phyloP scores from a whole-genome alignment of 108 stramenopile genomes.

The Fistulifera pelliculosa region DNA sequence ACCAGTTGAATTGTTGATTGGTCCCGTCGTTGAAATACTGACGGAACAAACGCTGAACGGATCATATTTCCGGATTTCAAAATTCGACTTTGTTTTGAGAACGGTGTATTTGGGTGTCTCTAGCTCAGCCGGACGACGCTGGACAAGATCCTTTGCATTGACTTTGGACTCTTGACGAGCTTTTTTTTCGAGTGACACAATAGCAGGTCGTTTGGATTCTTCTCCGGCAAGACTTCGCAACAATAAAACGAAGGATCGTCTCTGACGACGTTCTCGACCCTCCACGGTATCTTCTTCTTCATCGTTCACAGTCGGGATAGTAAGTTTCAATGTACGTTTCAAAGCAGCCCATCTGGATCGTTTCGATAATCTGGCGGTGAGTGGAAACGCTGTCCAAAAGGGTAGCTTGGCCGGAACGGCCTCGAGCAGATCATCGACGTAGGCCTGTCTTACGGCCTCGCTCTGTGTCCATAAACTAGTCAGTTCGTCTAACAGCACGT shows the following conservation, averaged over 20 bases:
- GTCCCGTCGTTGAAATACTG: slow-evolving; percentile 42
- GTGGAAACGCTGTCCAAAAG: slow-evolving; percentile 27
- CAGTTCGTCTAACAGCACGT: no score
- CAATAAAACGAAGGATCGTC: slow-evolving; percentile 37
- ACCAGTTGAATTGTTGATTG: slow-evolving; percentile 39
- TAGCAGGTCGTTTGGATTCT: slow-evolving; percentile 13
- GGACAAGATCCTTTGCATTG: slow-evolving; percentile 23
- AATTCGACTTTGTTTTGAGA: slow-evolving; percentile 20
- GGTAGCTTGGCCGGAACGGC: slow-evolving; percentile 19
- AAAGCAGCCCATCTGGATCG: slow-evolving; percentile 38
- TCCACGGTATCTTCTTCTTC: slow-evolving; percentile 13
- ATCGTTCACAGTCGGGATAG: slow-evolving; percentile 25
- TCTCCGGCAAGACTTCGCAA: slow-evolving; percentile 11
- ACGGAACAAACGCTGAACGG: slow-evolving; percentile 71
- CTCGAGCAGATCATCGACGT: slow-evolving; percentile 4
- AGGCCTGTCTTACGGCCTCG: no score
- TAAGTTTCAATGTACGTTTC: slow-evolving; percentile 32
- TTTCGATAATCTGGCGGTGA: slow-evolving; percentile 30
- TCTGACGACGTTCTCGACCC: slow-evolving; percentile 17
- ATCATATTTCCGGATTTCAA: slow-evolving; percentile 76
- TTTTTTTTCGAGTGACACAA: slow-evolving; percentile 25
- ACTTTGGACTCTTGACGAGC: slow-evolving; percentile 22
- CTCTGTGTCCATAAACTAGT: no score
- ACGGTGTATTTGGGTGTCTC: slow-evolving; percentile 77
- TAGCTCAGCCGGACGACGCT: slow-evolving; percentile 52